Percentiles rank a stretch among this genome's conserved stretches.
These are phyloP conservation scores for Penicillium janthinellum DNA, from an alignment of 2,329 filamentous ascomycete species.

Conservation along the genomic window DNA sequence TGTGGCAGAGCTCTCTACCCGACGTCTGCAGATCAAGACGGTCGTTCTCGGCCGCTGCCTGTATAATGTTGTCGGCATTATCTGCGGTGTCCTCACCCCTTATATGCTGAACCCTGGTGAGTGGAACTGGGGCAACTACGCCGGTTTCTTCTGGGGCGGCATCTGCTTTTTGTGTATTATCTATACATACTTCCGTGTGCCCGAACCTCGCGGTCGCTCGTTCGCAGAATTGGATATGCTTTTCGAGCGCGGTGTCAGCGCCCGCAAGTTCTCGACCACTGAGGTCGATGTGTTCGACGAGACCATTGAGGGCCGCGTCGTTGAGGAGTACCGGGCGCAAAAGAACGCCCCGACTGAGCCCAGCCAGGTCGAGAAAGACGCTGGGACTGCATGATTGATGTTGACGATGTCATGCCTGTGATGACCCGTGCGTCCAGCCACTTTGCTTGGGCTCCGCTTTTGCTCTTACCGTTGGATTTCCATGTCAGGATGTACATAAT, in stretches of 20 bases:
- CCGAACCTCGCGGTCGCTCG: constrained; percentile 76
- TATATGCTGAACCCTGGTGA: constrained; percentile 89
- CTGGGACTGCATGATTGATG: constrained; percentile 16
- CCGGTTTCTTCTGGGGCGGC: constrained; percentile 86
- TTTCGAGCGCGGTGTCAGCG: constrained; percentile 72
- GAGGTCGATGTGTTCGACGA: constrained; percentile 58
- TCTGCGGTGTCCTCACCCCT: constrained; percentile 79
- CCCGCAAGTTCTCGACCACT: constrained; percentile 69
- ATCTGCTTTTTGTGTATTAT: constrained; percentile 79
- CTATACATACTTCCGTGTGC: constrained; percentile 79
- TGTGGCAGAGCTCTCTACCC: constrained; percentile 79
- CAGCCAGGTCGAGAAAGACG: constrained; percentile 57
- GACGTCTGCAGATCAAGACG: constrained; percentile 86
- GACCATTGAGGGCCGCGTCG: constrained; percentile 31
- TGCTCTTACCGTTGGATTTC: not conserved
- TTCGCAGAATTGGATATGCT: constrained; percentile 86
- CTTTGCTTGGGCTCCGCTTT: not conserved
- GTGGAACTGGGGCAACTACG: constrained; percentile 86
- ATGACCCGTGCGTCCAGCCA: constrained; percentile 4
- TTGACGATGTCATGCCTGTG: constrained; percentile 23
- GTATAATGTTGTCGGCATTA: constrained; percentile 79
- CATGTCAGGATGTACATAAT: constrained; percentile 15
- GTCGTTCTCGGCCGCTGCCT: constrained; percentile 81
- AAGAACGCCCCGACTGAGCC: constrained; percentile 57
- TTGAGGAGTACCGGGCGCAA: constrained; percentile 34